phyloP scores from a whole-genome alignment of 148 eudicot species.

The Dianthus caryophyllus region DNA sequence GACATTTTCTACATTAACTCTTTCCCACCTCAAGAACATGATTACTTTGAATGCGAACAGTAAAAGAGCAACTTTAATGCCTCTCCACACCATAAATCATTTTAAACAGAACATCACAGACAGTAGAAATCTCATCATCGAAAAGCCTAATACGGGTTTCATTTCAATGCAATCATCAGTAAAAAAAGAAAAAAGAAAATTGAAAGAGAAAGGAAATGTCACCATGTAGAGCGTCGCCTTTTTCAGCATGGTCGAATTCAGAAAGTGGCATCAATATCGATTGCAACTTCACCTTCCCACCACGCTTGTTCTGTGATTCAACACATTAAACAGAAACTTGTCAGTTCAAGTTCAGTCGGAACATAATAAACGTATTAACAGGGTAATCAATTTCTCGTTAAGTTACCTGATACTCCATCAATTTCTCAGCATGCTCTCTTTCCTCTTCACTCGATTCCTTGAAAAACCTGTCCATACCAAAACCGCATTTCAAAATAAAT shows the following conservation, averaged over 20 bases:
- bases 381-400: neutral
- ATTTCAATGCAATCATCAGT: neutral
- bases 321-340: neutral
- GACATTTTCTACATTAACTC: neutral
- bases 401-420: slow-evolving; percentile 93
- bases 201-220: slow-evolving; percentile 8
- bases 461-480: slow-evolving; percentile 50
- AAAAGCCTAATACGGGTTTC: neutral
- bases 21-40: neutral
- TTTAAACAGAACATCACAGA: neutral
- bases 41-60: slow-evolving; percentile 6
- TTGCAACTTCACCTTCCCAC: slow-evolving; percentile 88
- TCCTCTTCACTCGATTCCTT: slow-evolving; percentile 91
- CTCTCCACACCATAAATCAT: slow-evolving; percentile 4
- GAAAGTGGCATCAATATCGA: slow-evolving; percentile 78
- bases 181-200: neutral
- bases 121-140: neutral
- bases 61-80: neutral
- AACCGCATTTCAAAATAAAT: slow-evolving; percentile 1
- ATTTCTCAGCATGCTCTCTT: slow-evolving; percentile 87
- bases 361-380: neutral
- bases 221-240: slow-evolving; percentile 96
- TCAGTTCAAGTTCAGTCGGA: neutral
- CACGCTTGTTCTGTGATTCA: slow-evolving; percentile 72
- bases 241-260: slow-evolving; percentile 83